Evolutionary conservation across 768 basidiomycete genomes (phyloP).

Genomic region (Serendipita sp.): DNA sequence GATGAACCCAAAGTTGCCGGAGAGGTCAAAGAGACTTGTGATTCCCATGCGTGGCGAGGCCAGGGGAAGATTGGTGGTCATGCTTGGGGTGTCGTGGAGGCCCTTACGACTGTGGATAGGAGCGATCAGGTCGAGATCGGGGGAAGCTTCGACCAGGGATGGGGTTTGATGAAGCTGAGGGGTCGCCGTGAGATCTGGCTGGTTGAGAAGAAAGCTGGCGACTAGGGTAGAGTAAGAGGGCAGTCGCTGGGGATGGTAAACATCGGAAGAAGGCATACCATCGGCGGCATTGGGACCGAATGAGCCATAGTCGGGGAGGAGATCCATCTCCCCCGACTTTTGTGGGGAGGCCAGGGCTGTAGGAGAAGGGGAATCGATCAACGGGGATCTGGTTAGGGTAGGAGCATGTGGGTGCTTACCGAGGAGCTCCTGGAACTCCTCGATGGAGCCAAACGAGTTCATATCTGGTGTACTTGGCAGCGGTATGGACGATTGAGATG

Average conservation of each 20-base stretch:
- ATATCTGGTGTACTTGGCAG: conserved; percentile 1
- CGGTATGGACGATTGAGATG: neutral
- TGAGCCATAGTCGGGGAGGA: neutral
- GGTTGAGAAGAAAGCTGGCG: neutral
- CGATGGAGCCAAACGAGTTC: neutral
- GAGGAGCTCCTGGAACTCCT: conserved; percentile 4
- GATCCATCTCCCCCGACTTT: neutral
- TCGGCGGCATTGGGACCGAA: neutral
- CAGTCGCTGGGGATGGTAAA: neutral
- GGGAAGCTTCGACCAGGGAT: conserved; percentile 5
- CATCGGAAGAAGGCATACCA: neutral
- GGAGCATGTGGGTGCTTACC: neutral
- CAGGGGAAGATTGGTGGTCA: neutral
- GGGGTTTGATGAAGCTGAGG: conserved; percentile 5
- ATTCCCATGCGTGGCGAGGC: neutral
- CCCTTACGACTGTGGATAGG: neutral
- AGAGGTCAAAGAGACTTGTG: neutral
- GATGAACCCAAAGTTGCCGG: neutral
- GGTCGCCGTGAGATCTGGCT: neutral
- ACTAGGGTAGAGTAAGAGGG: conserved; percentile 5
- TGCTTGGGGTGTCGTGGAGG: neutral
- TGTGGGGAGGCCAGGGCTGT: neutral
- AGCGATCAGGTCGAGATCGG: conserved; percentile 1
- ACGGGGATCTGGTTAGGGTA: neutral
- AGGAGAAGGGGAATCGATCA: neutral